A percentile compares a stretch with the other conserved stretches of the same genome.
phyloP scores from a whole-genome alignment of 2,329 filamentous ascomycete genomes.

The Colletotrichum gloeosporioides region DNA sequence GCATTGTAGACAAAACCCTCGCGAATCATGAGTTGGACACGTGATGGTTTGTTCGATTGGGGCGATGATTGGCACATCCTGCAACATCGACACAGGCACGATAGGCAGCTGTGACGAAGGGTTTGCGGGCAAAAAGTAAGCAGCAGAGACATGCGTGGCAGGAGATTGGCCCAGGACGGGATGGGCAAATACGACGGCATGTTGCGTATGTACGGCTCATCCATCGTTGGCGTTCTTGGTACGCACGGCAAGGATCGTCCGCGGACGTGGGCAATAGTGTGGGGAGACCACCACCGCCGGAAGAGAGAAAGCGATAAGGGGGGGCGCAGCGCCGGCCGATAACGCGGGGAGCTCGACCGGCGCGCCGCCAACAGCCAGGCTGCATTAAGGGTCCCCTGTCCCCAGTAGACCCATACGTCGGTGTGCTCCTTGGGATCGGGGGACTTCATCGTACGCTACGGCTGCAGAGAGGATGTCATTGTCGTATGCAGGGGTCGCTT shows the following conservation, averaged over 20 bases:
- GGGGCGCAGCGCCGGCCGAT: neutral
- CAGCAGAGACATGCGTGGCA: neutral
- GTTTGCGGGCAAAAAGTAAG: neutral
- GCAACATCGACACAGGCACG: neutral
- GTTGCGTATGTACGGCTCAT: conserved; percentile 7
- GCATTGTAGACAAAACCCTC: neutral
- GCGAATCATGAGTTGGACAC: conserved; percentile 14
- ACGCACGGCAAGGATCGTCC: conserved; percentile 1
- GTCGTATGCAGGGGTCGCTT: neutral
- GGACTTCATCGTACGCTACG: neutral
- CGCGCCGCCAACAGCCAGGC: neutral
- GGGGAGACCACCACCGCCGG: neutral
- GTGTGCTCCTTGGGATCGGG: neutral
- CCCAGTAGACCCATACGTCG: neutral
- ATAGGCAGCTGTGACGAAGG: neutral
- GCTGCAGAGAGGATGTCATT: neutral
- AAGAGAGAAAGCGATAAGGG: neutral
- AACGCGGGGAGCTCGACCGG: neutral
- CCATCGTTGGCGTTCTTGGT: neutral
- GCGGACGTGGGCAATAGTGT: neutral
- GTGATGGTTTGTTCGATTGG: neutral
- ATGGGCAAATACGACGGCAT: neutral
- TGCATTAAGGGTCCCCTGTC: neutral
- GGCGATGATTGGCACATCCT: neutral
- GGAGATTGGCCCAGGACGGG: neutral